A percentile compares a stretch with the other conserved stretches of the same genome.
Conservation (phyloP, 805 yeast genomes). For the Lachancea quebecensis region DNA sequence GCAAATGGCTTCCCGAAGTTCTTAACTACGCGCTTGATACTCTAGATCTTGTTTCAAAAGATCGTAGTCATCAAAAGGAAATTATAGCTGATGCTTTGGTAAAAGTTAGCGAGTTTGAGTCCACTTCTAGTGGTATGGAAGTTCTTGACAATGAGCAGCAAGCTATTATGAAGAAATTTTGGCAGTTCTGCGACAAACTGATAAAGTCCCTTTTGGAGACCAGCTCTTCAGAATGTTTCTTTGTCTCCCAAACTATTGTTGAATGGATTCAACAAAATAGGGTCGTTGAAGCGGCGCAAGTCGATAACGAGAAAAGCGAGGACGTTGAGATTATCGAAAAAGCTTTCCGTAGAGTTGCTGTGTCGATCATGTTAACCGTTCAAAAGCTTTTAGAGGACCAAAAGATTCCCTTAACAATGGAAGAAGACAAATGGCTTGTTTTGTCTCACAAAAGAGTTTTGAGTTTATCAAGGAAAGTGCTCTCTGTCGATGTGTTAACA, state of each 20-base stretch:
- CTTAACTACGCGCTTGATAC: conserved; percentile 28
- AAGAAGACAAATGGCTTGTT: conserved; percentile 65
- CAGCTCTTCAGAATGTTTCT: conserved; percentile 33
- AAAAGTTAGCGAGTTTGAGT: conserved; percentile 11
- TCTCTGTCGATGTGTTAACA: conserved; percentile 32
- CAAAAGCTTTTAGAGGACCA: conserved; percentile 48
- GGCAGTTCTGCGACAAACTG: conserved; percentile 23
- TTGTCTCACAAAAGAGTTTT: conserved; percentile 40
- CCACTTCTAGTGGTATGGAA: neutral
- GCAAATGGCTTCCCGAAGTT: conserved; percentile 32
- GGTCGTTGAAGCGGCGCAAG: neutral
- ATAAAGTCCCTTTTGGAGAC: conserved; percentile 29
- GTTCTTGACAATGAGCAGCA: conserved; percentile 13
- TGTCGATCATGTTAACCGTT: conserved; percentile 56
- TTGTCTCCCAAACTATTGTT: conserved; percentile 42
- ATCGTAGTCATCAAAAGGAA: conserved; percentile 9
- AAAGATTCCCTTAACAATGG: conserved; percentile 33
- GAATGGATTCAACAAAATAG: conserved; percentile 37
- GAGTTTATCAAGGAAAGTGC: conserved; percentile 38
- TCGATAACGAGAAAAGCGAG: neutral
- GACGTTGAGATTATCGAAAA: conserved; percentile 38
- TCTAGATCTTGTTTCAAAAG: conserved; percentile 10
- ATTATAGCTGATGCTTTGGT: conserved; percentile 16
- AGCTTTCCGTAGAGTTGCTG: conserved; percentile 44
- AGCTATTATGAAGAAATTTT: conserved; percentile 21